Percentiles rank a stretch among this genome's conserved stretches.
phyloP scores from a whole-genome alignment of 495 filamentous ascomycete genomes.

The Daldinia loculata region DNA sequence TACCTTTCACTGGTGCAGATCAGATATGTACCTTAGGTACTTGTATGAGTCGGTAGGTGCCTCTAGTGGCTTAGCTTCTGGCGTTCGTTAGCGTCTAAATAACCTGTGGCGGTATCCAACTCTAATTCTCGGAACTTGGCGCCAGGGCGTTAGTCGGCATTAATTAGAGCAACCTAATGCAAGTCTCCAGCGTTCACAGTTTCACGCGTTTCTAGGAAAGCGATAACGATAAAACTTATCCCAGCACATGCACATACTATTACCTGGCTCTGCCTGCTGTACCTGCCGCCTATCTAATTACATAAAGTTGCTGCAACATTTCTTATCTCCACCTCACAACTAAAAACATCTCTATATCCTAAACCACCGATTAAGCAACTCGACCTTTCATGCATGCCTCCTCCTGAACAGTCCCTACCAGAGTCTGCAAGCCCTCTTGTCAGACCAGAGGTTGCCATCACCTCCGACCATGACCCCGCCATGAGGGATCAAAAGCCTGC shows the following conservation, averaged over 20 bases:
- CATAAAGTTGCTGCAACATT: background rate
- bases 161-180: constrained; percentile 26
- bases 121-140: background rate
- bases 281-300: constrained; percentile 4
- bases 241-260: background rate
- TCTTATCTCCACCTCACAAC: constrained; percentile 12
- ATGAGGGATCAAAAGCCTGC: constrained; percentile 43
- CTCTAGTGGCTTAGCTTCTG: background rate
- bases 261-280: background rate
- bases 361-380: constrained; percentile 4
- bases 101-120: background rate
- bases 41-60: background rate
- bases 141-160: constrained; percentile 7
- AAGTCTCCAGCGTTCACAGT: constrained; percentile 24
- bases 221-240: constrained; percentile 41
- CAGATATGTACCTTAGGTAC: background rate
- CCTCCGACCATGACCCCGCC: constrained; percentile 46
- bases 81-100: background rate
- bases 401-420: constrained; percentile 40
- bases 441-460: constrained; percentile 30
- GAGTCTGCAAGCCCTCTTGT: constrained; percentile 39
- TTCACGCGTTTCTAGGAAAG: constrained; percentile 31
- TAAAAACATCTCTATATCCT: background rate
- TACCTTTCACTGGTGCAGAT: background rate
- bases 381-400: constrained; percentile 44